Evolutionary conservation across 345 rosid genomes (phyloP).

Genomic region (Boechera retrofracta): DNA sequence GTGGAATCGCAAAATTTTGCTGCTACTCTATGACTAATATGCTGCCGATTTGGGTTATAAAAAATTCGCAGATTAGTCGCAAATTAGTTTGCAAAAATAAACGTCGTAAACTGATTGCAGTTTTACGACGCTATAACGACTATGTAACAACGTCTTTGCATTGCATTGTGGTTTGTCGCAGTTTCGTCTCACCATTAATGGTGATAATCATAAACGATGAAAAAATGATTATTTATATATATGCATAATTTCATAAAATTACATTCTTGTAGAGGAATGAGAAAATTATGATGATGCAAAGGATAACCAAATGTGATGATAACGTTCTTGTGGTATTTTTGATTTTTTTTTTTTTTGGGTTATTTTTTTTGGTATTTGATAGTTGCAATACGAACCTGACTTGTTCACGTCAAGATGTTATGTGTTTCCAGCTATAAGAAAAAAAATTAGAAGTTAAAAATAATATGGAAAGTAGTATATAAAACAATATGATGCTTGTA

Average conservation of each 20-base stretch:
- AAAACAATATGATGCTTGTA: not conserved
- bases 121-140: too few relatives aligned
- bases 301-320: not conserved
- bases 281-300: conserved; percentile 4
- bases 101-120: too few relatives aligned
- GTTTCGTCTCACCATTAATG: not conserved
- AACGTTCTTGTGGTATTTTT: not conserved
- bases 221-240: not conserved
- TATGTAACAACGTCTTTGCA: too few relatives aligned
- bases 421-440: not conserved
- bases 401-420: not conserved
- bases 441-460: not conserved
- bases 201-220: not conserved
- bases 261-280: conserved; percentile 4
- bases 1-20: too few relatives aligned
- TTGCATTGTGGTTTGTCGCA: too few relatives aligned
- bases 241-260: not conserved
- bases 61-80: too few relatives aligned
- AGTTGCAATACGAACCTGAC: not conserved
- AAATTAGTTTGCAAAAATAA: too few relatives aligned
- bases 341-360: not conserved
- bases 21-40: too few relatives aligned
- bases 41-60: too few relatives aligned
- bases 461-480: not conserved
- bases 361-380: not conserved